Base-by-base conservation (phyloP, 257 asterid genomes). In the Ocimum tenuiflorum region DNA sequence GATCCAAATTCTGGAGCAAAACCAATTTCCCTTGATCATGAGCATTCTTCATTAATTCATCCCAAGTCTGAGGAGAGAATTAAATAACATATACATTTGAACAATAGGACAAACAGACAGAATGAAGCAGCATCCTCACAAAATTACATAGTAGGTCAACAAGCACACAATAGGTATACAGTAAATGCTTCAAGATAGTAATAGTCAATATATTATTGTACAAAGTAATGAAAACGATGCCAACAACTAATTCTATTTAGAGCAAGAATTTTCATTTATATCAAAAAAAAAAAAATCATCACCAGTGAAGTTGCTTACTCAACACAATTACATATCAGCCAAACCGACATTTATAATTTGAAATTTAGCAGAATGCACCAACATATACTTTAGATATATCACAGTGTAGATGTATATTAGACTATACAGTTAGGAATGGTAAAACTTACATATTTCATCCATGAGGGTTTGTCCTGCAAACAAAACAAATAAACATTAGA, bases 1-100 rank as follows among this genome's bases (percentile, higher is more conserved):
- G 94, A 75, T 85, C 83, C 77, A 91, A 75, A 79, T 91, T 91
- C 76, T 75, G 84, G 59, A 91, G 82, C 68, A 86, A 74, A 73
- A 86, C 75, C 68, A 91, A 77, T 23, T 63, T 72, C 47, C 91
- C 84, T 53, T 86, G 74, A 59, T 80, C 85, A 41, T 86, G 78
- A 71, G 94, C 90, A 59, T 36, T 23, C 73, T 62, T 81, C 82
- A 83, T 66, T 75, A 74, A 78, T 60, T 79, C 80, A 79, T 80
- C 87, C 96, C 96, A 91, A 24, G 88, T 62, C 96, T 91, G 73
- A 27, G 70, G 54, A 71, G 47, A 65, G 29, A 48, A 14, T 8
- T 27, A 59, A 73, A 64, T 45, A 59, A 58, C 46, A 19, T 9
- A 49, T n/a, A n/a, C n/a, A 24, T 18, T 55, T 47, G 46, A 22